Evolutionary conservation across 805 yeast species (phyloP), one percentile per base, ranked within the genome.

Genomic region (Candida golubevii): DNA sequence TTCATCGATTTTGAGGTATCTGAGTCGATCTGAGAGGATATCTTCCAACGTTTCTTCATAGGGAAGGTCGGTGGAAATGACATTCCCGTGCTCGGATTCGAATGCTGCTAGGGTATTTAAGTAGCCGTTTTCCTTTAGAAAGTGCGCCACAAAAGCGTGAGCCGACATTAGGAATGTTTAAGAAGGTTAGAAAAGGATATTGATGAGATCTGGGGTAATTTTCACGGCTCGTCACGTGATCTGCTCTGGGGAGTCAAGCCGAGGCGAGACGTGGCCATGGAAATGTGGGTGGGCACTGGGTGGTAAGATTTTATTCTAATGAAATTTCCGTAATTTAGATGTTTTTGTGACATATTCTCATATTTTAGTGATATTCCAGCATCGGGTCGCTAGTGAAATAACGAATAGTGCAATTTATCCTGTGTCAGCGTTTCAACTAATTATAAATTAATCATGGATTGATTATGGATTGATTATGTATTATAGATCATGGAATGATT

Each of bases 101-200:
- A 83, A 77, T 2, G 65, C 54, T n/a, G 60, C 56, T 11, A 82
- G 60, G 0, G 90, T 77, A 0, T 63, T 65, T 1, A 44, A 48
- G 38, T 70, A 72, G 0, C 78, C 77, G 27, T 78, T 69, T n/a
- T 70, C 63, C 27, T 69, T 59, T n/a, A 85, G 67, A 50, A 77
- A 84, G 28, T 80, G 78, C 0, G 86, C 88, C 10, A 85, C 67
- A 29, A 83, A 59, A 33, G 53, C 46, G 37, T 61, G 65, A 26
- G 58, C 56, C 11, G 60, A 48, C 62, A 54, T 57, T 34, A 4
- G 13, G 15, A 11, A 9, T 13, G 7, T 36, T 13, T 10, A 3
- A 9, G 31, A 13, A 6, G 14, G n/a, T n/a, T 6, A 29, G 12
- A 7, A 6, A 10, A 26, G 32, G n/a, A 26, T 9, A 18, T n/a